Evolutionary conservation across 1,139 yeast genomes (phyloP), one percentile per base, ranked within the genome.

Genomic region (Candida tetrigidarum): DNA sequence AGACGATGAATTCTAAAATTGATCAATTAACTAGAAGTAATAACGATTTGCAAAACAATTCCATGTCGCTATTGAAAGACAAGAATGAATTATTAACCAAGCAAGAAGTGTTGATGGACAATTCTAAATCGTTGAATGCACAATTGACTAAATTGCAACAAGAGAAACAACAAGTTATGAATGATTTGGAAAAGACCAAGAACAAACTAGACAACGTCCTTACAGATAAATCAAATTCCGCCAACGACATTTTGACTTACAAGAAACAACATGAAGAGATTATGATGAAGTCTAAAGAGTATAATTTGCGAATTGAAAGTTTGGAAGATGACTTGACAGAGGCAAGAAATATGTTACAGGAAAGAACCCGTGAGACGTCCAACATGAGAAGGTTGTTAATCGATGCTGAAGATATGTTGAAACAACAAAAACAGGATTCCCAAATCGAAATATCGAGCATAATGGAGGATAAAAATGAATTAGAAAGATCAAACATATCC

Each of bases 261-360:
- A 83, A 80, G 53, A 84, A 83, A 51, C 96, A 91, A 61, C 80
- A 84, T 46, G 96, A 91, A 39, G 98, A 92, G 58, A 65, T 90
- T 42, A 64, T 74, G 5, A 78, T 86, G 78, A 81, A 86, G 44
- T 66, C 84, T 27, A 80, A 80, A 50, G 98, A 92, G 55, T 71
- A 83, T 3, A 74, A 75, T 27, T 71, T 73, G 44, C 76, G 80
- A 50, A 71, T 80, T 23, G 93, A 88, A 47, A 77, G 82, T 2
- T 64, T 92, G 41, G 92, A 88, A 54, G 96, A 90, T 48, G 97
- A 92, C 56, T 65, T 92, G 12, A 71, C 79, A 8, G 98, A 92
- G 48, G 73, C 88, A 4, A 79, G 90, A 49, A 77, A 80, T 37
- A 74, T 83, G 62, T 66, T 92, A 7, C 93, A 85, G 56, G 97